Evolutionary conservation across 2,329 filamentous ascomycete genomes (phyloP), one percentile per base, ranked within the genome.

Genomic region (Pseudogymnoascus sp.): DNA sequence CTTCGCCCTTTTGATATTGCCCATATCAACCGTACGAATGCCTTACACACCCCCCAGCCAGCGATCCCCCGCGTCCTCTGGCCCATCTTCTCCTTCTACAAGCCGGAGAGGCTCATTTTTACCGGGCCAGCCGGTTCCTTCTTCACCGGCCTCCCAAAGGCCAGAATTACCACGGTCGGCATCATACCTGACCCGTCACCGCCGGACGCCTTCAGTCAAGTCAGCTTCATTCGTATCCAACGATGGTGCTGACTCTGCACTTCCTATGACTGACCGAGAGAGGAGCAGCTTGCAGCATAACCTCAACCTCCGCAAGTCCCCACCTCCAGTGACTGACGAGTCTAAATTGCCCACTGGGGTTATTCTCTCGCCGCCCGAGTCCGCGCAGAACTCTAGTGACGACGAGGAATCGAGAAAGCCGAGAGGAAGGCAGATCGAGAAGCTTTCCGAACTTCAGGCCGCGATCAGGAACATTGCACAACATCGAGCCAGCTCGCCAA

Each of bases 311-410:
- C 86, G 90, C 70, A 90, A 93, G 74, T 96, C 92, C 59, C 91
- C 91, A 14, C 88, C 90, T n/a, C 90, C 91, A 16, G 77, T 91
- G 67, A 90, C 86, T 67, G 86, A 91, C 76, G 82, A 79, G 26
- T 75, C 85, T 65, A 79, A 84, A 67, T 95, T 96, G 75, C 91
- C 92, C 44, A 85, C 86, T 66, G 91, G 91, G 65, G 92, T 91
- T 67, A 85, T 96, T 69, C 90, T 96, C 64, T 97, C 93, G 0
- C 93, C 93, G 37, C 93, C 93, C 8, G 93, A 97, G 71, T 96
- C 93, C 35, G 82, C 84, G 6, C 83, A 84, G 40, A 89, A 88
- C 68, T 93, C 88, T 26, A 92, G 93, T 75, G 93, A 96, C 73
- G 91, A 96, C 69, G 91, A 96, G 71, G 71, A 86, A 85, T 69